phyloP scores from a whole-genome alignment of 768 basidiomycete species.

The Hygrocybe coccinea region DNA sequence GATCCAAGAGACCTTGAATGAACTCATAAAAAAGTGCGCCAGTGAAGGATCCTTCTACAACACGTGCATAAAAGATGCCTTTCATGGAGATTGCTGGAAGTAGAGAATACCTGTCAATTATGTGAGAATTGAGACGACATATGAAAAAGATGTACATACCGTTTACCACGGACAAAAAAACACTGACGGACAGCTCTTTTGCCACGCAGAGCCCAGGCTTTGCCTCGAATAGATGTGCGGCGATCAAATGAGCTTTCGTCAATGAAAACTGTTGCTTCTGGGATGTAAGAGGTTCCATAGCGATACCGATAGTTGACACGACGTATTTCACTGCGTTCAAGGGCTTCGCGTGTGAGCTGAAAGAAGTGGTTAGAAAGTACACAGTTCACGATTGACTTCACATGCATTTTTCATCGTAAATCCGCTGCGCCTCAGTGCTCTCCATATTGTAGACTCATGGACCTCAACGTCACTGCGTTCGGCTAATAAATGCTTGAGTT shows the following conservation, averaged over 20 bases:
- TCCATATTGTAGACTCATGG: slow-evolving; percentile 15
- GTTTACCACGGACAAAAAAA: slow-evolving; percentile 25
- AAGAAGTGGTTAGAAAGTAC: neutral
- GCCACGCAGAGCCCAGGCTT: slow-evolving; percentile 26
- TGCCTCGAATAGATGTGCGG: slow-evolving; percentile 15
- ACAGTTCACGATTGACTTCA: neutral
- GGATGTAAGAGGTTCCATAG: slow-evolving; percentile 11
- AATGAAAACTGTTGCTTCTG: slow-evolving; percentile 29
- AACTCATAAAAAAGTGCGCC: slow-evolving; percentile 25
- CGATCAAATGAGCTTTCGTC: slow-evolving; percentile 33
- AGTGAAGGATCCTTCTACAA: slow-evolving; percentile 29
- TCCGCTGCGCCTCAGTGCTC: slow-evolving; percentile 12
- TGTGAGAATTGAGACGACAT: neutral
- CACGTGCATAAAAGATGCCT: slow-evolving; percentile 29
- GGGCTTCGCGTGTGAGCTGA: slow-evolving; percentile 12
- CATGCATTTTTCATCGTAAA: slow-evolving; percentile 19
- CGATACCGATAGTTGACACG: slow-evolving; percentile 9
- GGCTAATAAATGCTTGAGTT: slow-evolving; percentile 11
- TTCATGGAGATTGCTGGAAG: slow-evolving; percentile 33
- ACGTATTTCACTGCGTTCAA: slow-evolving; percentile 12
- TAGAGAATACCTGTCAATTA: slow-evolving; percentile 26
- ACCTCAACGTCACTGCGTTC: slow-evolving; percentile 7
- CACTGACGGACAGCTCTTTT: slow-evolving; percentile 14
- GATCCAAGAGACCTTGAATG: slow-evolving; percentile 28
- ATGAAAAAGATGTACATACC: slow-evolving; percentile 14